Evolutionary conservation across 768 basidiomycete species (phyloP), one percentile per base, ranked within the genome.

Genomic region (Boletus vinaceobasis): DNA sequence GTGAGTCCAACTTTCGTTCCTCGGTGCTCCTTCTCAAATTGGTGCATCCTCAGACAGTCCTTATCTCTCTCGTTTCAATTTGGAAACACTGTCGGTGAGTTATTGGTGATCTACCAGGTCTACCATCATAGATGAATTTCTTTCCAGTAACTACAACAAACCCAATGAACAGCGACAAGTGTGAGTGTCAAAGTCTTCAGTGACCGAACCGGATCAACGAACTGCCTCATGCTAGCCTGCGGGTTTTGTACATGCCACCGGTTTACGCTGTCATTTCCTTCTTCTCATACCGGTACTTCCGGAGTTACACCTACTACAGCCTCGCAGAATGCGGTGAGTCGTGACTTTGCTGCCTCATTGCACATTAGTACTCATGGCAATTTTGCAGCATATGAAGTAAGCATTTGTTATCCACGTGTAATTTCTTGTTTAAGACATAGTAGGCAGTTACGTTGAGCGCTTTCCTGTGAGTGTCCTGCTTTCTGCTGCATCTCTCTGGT

Each of bases 261-360:
- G 77, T 93, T 40, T 93, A 88, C 67, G 86, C 86, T 27, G 73
- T 93, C 58, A 82, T 94, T 46, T 90, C 90, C 1, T 95, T 94
- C 74, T 81, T 90, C 61, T 89, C 88, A 27, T 95, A 90, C 63
- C 83, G 92, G 1, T 94, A 74, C 73, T 94, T 90, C 75, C 81
- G 90, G 37, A 74, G 80, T 53, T 93, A 90, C 64, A 90, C 82
- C 39, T 84, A 84, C 63, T 83, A 83, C 61, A 73, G 72, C 35
- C 75, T 83, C 40, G 72, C 75, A 45, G 75, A 83, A 72, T 65
- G 74, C 48, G 74, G 82, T 83, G 52, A 48, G 80, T 60, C 63
- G 23, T 17, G 13, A 6, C 4, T 37, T 43, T 32, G 49, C 15
- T 27, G 23, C 42, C n/a, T 33, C 23, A 33, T 23, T 71, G 26